Evolutionary conservation across 768 basidiomycete species (phyloP).

Genomic region (Pleurotus ostreatus): DNA sequence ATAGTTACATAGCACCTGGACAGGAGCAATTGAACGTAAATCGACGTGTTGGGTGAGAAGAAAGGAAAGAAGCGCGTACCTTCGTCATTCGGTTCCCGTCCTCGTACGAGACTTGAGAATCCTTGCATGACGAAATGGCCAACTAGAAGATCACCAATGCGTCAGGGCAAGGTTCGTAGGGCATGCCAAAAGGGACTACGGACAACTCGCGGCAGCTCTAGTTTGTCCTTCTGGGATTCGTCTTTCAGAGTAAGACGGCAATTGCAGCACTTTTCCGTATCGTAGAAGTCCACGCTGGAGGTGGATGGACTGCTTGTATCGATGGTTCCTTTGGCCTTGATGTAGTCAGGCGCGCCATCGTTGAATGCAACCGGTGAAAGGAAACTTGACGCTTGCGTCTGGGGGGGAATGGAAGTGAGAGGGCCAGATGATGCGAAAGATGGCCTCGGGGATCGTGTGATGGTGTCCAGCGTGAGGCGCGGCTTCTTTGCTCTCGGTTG

Average conservation of each 20-base stretch:
- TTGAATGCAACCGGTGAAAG: not conserved
- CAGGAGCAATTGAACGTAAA: not conserved
- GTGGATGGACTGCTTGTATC: not conserved
- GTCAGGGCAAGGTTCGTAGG: not conserved
- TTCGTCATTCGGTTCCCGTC: not conserved
- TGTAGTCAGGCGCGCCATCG: not conserved
- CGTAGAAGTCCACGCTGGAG: not conserved
- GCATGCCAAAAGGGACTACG: not conserved
- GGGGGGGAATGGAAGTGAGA: not conserved
- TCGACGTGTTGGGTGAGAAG: not conserved
- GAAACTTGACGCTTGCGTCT: not conserved
- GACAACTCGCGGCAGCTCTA: not conserved
- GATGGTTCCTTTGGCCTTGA: not conserved
- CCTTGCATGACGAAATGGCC: conserved; percentile 2
- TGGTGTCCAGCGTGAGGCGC: not conserved
- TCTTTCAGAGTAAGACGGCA: not conserved
- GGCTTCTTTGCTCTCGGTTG: not conserved
- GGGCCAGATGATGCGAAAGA: not conserved
- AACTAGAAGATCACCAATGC: not conserved
- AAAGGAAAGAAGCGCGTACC: not conserved
- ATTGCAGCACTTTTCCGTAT: not conserved
- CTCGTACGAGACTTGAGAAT: conserved; percentile 1
- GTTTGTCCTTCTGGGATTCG: not conserved
- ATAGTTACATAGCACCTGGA: not conserved
- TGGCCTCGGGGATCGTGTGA: not conserved